Conservation (phyloP, 768 basidiomycete species). For the Pisolithus albus region DNA sequence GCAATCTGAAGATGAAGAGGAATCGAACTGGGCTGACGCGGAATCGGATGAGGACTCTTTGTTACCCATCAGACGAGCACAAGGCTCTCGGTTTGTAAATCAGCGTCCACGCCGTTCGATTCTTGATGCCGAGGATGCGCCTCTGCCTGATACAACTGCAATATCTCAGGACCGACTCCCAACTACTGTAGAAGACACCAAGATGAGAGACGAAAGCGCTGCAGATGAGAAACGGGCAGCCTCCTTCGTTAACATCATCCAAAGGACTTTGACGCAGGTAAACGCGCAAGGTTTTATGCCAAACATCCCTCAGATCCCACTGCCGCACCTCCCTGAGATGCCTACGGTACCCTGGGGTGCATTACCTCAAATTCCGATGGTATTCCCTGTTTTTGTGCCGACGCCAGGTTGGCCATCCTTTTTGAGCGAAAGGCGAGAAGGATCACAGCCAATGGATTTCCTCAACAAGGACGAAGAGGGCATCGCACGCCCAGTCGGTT, state of each 20-base stretch:
- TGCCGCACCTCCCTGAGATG: constrained; percentile 53
- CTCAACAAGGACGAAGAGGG: constrained; percentile 31
- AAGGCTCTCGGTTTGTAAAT: constrained; percentile 29
- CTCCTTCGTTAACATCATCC: constrained; percentile 63
- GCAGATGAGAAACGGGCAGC: constrained; percentile 35
- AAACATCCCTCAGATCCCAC: constrained; percentile 40
- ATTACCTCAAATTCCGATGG: constrained; percentile 63
- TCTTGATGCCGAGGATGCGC: constrained; percentile 14
- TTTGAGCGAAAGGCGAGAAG: constrained; percentile 44
- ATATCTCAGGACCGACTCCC: constrained; percentile 1
- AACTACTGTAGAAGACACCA: constrained; percentile 14
- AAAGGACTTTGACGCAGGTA: constrained; percentile 60
- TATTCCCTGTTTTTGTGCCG: constrained; percentile 76
- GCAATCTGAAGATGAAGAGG: constrained; percentile 38
- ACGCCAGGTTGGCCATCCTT: constrained; percentile 59
- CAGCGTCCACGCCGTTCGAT: constrained; percentile 14
- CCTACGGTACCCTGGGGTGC: constrained; percentile 57
- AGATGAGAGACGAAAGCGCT: constrained; percentile 11
- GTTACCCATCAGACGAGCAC: constrained; percentile 22
- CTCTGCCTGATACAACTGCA: neutral
- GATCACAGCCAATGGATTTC: constrained; percentile 17
- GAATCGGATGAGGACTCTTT: constrained; percentile 58
- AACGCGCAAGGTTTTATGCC: constrained; percentile 54
- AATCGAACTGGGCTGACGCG: constrained; percentile 61
- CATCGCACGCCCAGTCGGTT: constrained; percentile 31